Evolutionary conservation across 139 green algal genomes (phyloP), one percentile per base, ranked within the genome.

Genomic region (Chlorella sp.): DNA sequence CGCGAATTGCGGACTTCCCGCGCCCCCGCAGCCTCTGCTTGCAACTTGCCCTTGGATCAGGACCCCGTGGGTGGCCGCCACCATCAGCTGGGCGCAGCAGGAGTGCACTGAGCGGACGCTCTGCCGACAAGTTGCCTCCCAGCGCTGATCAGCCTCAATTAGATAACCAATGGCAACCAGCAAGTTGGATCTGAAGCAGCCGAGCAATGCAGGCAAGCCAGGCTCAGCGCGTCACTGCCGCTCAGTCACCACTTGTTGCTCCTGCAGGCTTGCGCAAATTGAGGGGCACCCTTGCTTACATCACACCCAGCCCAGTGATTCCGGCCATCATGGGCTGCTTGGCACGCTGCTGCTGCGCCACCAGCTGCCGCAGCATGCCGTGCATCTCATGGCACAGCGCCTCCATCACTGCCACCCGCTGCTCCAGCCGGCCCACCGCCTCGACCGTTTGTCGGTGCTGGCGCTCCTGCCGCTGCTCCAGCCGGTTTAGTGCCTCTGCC

Each of bases 1-100:
- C 13, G 51, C 16, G 51, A 60, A 60, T 60, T 60, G 2, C 11
- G 9, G 51, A 16, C 51, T 60, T 20, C 24, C 2, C 4, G 4
- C 51, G 16, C 51, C 13, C 13, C 16, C 24, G 51, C 51, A 60
- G 51, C 51, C 4, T 2, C 9, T 24, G 13, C 22, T 30, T 14
- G 19, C 67, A 46, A 1, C 77, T 74, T 41, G 74, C 77, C 77
- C 77, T 20, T 64, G 60, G 77, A 83, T 43, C 11, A 83, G 41
- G 26, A 83, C 60, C 40, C 77, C 77, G 6, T 58, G 58, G 6
- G 77, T 83, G 6, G 77, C 77, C 17, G 38, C 28, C 40, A 83
- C 77, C 77, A 83, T 83, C 60, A 40, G 77, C 40, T 0, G 43
- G 72, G 65, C 30, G 28, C 69, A 36, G 70, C 28, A 6, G 2